Percentiles rank a stretch among this genome's conserved stretches.
Evolutionary conservation across 2,329 filamentous ascomycete species (phyloP).

Genomic region (Coniochaeta hoffmannii): DNA sequence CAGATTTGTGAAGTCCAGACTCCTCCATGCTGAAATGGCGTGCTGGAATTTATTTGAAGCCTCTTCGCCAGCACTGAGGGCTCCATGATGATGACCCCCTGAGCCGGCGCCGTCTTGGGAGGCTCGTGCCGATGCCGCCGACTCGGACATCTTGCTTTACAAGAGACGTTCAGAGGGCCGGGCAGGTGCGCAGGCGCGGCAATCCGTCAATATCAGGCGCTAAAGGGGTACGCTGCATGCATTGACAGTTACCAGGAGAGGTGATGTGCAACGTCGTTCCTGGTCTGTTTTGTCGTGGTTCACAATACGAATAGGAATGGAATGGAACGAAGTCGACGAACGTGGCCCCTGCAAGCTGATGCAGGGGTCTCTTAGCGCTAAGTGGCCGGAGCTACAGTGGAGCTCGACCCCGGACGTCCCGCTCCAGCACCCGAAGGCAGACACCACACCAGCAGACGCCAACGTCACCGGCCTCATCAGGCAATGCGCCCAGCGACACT

Average conservation of each 20-base stretch:
- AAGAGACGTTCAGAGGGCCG: background rate
- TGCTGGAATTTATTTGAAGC: constrained; percentile 91
- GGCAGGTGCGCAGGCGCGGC: too few relatives aligned
- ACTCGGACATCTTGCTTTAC: background rate
- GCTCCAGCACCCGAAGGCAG: background rate
- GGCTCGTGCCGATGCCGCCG: background rate
- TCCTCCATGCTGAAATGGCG: constrained; percentile 93
- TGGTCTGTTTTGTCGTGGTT: background rate
- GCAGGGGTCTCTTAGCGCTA: background rate
- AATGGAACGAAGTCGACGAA: background rate
- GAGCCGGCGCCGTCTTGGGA: constrained; percentile 17
- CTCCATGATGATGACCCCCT: constrained; percentile 14
- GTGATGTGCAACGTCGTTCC: background rate
- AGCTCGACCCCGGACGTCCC: background rate
- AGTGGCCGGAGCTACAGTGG: constrained; percentile 5
- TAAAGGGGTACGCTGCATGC: background rate
- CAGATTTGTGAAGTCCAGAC: constrained; percentile 84
- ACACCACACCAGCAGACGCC: background rate
- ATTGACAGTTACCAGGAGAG: background rate
- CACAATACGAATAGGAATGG: background rate
- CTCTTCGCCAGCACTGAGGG: constrained; percentile 28
- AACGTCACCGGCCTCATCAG: background rate
- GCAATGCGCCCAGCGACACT: background rate
- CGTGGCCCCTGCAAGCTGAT: background rate
- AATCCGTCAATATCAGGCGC: background rate